phyloP scores from a whole-genome alignment of 1,139 yeast species.

The Kurtzmaniella quercitrusa region DNA sequence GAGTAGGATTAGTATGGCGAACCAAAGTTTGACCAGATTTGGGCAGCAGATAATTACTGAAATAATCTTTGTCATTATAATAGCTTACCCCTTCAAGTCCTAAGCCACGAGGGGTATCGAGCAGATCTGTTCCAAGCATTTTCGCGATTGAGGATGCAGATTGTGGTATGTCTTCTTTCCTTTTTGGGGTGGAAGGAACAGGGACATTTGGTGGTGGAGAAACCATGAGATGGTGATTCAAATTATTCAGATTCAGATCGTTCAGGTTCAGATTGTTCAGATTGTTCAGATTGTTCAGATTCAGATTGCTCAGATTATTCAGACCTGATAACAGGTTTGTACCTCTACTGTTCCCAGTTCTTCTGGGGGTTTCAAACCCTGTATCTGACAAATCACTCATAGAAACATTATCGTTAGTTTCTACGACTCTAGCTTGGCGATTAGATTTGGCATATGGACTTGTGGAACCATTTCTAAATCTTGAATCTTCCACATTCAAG shows the following conservation, averaged over 20 bases:
- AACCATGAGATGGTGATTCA: conserved; percentile 9
- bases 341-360: background rate
- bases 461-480: conserved; percentile 15
- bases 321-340: conserved; percentile 1
- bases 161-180: conserved; percentile 3
- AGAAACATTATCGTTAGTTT: conserved; percentile 28
- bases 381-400: conserved; percentile 14
- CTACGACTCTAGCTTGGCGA: conserved; percentile 46
- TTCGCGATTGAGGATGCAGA: conserved; percentile 6
- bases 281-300: background rate
- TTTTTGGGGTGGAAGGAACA: conserved; percentile 20
- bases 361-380: conserved; percentile 3
- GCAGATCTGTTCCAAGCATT: conserved; percentile 10
- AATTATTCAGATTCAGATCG: background rate
- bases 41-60: conserved; percentile 7
- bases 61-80: conserved; percentile 10
- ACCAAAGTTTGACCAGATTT: background rate
- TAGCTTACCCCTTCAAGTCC: conserved; percentile 38
- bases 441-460: conserved; percentile 44
- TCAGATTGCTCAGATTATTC: background rate
- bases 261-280: background rate
- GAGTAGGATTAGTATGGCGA: conserved; percentile 18
- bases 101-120: conserved; percentile 30
- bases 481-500: conserved; percentile 2
- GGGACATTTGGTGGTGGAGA: conserved; percentile 38